Evolutionary conservation across 2,329 filamentous ascomycete species (phyloP).

Genomic region (Trichoderma atrobrunneum): DNA sequence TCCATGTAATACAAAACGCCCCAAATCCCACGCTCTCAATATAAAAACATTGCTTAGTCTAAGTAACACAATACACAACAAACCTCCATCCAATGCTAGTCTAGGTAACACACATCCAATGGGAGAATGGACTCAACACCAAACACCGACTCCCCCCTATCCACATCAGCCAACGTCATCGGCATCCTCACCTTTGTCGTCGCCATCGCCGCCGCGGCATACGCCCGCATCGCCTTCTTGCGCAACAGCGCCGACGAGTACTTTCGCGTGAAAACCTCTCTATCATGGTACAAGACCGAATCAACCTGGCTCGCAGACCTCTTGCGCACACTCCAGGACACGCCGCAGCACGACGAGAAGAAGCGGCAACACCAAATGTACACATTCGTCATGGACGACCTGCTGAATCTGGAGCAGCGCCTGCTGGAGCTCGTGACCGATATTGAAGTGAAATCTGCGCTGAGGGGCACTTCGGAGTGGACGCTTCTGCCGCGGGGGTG

Average conservation of each 20-base stretch:
- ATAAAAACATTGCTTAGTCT: not conserved
- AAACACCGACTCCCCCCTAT: conserved; percentile 43
- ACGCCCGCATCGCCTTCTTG: conserved; percentile 44
- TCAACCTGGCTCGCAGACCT: conserved; percentile 45
- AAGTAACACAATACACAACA: not conserved
- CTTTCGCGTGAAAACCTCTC: conserved; percentile 45
- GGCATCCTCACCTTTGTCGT: conserved; percentile 48
- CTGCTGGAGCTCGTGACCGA: conserved; percentile 45
- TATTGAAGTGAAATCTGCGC: conserved; percentile 35
- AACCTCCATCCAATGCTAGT: not conserved
- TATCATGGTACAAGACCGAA: conserved; percentile 51
- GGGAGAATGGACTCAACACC: conserved; percentile 25
- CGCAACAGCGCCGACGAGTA: conserved; percentile 47
- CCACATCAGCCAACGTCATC: conserved; percentile 42
- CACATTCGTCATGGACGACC: conserved; percentile 46
- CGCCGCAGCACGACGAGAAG: not conserved
- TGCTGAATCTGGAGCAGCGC: conserved; percentile 40
- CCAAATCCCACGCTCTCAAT: not conserved
- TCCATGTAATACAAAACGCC: not conserved
- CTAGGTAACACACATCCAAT: not conserved
- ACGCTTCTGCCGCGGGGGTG: conserved; percentile 38
- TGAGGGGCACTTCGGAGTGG: conserved; percentile 28
- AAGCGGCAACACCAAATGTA: conserved; percentile 46
- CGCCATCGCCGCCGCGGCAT: conserved; percentile 44
- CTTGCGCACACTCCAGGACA: conserved; percentile 30